A percentile compares a stretch with the other conserved stretches of the same genome.
phyloP scores from a whole-genome alignment of 352 stramenopile genomes.

The Phytophthora pini region DNA sequence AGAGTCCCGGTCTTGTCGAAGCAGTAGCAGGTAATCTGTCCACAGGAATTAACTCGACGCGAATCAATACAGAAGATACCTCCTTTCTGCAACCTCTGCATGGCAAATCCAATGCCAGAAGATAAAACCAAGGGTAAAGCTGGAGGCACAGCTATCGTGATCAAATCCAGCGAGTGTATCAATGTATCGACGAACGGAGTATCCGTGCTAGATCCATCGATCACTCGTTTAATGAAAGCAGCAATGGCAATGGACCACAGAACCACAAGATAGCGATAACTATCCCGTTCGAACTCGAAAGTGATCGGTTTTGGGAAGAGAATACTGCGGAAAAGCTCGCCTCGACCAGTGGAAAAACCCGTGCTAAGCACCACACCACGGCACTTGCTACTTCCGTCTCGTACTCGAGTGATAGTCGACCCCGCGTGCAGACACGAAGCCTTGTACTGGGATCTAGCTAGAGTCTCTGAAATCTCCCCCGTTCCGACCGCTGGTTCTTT shows the following conservation, averaged over 20 bases:
- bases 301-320: conserved; percentile 41
- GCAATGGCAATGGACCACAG: conserved; percentile 38
- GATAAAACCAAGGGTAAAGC: conserved; percentile 59
- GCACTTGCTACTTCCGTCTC: conserved; percentile 24
- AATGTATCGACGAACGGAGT: conserved; percentile 30
- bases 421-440: conserved; percentile 43
- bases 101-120: conserved; percentile 50
- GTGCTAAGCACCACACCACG: conserved; percentile 48
- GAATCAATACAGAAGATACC: conserved; percentile 53
- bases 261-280: conserved; percentile 51
- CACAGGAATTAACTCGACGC: conserved; percentile 56
- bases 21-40: conserved; percentile 66
- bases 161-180: conserved; percentile 50
- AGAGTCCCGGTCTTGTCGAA: conserved; percentile 78
- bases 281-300: conserved; percentile 53
- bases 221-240: conserved; percentile 43
- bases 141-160: conserved; percentile 60
- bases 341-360: conserved; percentile 53
- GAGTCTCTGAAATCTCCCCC: conserved; percentile 35
- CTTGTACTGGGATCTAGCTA: conserved; percentile 32
- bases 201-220: conserved; percentile 17
- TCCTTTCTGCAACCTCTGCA: conserved; percentile 36
- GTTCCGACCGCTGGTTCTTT: conserved; percentile 33
- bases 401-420: conserved; percentile 38
- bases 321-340: conserved; percentile 55